phyloP scores from a whole-genome alignment of 202 grass and related monocot genomes.

The Panicum hallii region DNA sequence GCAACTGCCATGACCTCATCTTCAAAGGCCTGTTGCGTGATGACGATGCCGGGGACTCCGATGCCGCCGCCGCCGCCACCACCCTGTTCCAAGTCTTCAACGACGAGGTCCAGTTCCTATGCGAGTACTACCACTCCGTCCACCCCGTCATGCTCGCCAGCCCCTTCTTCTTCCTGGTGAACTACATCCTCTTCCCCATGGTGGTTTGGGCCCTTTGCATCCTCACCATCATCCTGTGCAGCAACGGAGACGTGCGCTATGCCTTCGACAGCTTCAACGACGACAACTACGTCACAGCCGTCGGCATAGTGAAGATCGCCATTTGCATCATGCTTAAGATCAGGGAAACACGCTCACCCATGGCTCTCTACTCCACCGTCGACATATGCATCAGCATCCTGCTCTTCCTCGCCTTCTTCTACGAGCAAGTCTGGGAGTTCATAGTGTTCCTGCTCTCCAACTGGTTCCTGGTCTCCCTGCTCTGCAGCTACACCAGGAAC shows the following conservation, averaged over 20 bases:
- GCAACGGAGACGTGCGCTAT: neutral
- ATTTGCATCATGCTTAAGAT: neutral
- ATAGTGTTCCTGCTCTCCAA: neutral
- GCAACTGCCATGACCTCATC: neutral
- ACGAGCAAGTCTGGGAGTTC: neutral
- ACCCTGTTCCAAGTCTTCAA: neutral
- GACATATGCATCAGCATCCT: neutral
- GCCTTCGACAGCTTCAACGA: neutral
- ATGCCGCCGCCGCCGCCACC: neutral
- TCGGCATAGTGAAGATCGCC: neutral
- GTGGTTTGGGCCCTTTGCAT: neutral
- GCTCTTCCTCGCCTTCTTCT: neutral
- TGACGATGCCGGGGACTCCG: neutral
- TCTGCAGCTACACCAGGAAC: neutral
- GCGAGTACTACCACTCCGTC: neutral
- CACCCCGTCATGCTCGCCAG: neutral
- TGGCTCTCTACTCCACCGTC: neutral
- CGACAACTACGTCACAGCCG: neutral
- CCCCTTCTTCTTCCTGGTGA: neutral
- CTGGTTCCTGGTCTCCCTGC: neutral
- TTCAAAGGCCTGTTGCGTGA: neutral
- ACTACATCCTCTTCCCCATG: neutral
- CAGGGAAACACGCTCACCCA: neutral
- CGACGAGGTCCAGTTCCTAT: neutral
- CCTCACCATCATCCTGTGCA: neutral